Percentiles rank a stretch among this genome's conserved stretches.
Evolutionary conservation across 805 yeast species (phyloP).

Genomic region (Metschnikowia gelsemii): DNA sequence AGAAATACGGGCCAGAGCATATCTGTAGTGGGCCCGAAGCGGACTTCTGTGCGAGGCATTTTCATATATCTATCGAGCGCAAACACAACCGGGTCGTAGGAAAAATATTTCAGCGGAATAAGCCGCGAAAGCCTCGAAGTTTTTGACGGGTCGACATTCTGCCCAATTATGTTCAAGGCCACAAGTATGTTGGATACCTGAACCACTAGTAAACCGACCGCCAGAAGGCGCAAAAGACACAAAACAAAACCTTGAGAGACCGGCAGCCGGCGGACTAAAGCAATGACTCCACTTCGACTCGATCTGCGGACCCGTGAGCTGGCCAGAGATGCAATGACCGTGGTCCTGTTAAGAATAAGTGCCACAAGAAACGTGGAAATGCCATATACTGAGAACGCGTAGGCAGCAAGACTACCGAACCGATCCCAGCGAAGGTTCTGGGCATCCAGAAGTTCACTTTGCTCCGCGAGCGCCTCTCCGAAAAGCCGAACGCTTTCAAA

Average conservation of each 20-base stretch:
- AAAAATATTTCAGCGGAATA: constrained; percentile 9
- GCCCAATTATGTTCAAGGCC: constrained; percentile 28
- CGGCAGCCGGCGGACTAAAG: constrained; percentile 21
- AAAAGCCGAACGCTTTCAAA: constrained; percentile 9
- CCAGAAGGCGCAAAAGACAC: constrained; percentile 30
- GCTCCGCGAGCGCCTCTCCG: constrained; percentile 15
- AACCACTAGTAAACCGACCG: constrained; percentile 26
- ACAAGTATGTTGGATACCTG: constrained; percentile 32
- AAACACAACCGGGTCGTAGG: constrained; percentile 17
- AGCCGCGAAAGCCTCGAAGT: constrained; percentile 14
- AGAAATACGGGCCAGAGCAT: constrained; percentile 60
- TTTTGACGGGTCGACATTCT: constrained; percentile 5
- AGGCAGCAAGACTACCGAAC: constrained; percentile 26
- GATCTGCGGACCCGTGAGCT: constrained; percentile 20
- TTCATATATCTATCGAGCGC: constrained; percentile 29
- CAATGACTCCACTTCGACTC: constrained; percentile 16
- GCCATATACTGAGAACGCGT: constrained; percentile 40
- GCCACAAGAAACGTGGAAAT: constrained; percentile 39
- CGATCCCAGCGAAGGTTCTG: constrained; percentile 19
- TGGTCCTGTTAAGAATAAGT: constrained; percentile 37
- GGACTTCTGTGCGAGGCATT: constrained; percentile 29
- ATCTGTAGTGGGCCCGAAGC: constrained; percentile 50
- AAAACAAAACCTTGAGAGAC: constrained; percentile 11
- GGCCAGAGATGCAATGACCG: constrained; percentile 39
- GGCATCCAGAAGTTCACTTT: constrained; percentile 13